Conservation (phyloP, 2,329 filamentous ascomycete genomes). For the Fusarium pseudoanthophilum region DNA sequence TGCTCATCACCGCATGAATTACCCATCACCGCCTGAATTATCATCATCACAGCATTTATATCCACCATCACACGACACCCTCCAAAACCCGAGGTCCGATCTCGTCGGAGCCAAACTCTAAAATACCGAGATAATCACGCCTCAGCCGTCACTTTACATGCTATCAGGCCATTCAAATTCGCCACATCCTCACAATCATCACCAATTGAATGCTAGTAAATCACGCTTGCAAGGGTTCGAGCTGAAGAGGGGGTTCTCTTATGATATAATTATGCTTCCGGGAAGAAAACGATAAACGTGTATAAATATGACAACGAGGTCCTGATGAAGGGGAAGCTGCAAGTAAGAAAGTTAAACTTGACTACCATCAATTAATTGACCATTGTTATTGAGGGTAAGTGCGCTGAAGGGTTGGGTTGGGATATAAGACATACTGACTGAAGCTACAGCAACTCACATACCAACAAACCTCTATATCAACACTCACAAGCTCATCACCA, state of each 20-base stretch:
- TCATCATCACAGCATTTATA: not conserved
- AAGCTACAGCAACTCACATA: conserved; percentile 22
- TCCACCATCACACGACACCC: conserved; percentile 5
- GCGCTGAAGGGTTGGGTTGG: not conserved
- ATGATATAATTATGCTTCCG: conserved; percentile 2
- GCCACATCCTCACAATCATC: conserved; percentile 12
- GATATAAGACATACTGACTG: conserved; percentile 7
- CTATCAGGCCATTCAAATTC: conserved; percentile 15
- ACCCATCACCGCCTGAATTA: not conserved
- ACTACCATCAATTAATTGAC: not conserved
- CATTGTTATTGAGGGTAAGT: conserved; percentile 2
- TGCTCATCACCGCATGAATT: not conserved
- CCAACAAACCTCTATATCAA: conserved; percentile 5
- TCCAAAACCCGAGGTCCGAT: conserved; percentile 7
- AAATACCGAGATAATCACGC: conserved; percentile 15
- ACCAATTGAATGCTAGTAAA: not conserved
- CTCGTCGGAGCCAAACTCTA: conserved; percentile 15
- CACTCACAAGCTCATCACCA: not conserved
- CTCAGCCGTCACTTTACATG: conserved; percentile 4
- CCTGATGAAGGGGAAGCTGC: not conserved
- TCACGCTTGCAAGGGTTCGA: not conserved
- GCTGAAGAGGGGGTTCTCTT: conserved; percentile 13
- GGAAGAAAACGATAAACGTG: not conserved
- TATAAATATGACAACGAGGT: conserved; percentile 8
- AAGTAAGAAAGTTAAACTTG: not conserved